phyloP scores from a whole-genome alignment of 192 early-diverging fungal species.

The Lobulomyces angularis region DNA sequence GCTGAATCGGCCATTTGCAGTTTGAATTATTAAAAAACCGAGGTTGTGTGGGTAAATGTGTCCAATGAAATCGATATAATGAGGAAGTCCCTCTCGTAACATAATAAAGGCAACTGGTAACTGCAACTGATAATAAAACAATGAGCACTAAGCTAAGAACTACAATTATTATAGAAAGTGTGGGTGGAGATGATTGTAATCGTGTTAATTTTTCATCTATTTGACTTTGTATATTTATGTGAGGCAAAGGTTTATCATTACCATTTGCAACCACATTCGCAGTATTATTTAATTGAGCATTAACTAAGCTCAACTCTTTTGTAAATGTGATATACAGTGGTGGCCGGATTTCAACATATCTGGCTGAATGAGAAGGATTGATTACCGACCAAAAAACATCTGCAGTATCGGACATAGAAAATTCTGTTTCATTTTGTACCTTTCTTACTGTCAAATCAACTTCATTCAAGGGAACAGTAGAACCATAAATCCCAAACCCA shows the following conservation, averaged over 20 bases:
- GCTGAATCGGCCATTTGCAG: no score
- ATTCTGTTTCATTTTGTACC: conserved; percentile 6
- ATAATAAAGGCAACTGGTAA: no score
- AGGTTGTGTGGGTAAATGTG: no score
- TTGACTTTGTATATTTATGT: background rate
- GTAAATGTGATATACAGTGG: conserved; percentile 15
- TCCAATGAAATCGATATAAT: no score
- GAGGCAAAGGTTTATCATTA: conserved; percentile 1
- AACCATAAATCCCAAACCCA: no score
- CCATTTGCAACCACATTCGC: background rate
- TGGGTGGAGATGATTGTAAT: conserved; percentile 7
- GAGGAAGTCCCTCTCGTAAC: no score
- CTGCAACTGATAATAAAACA: no score
- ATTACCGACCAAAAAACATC: conserved; percentile 36
- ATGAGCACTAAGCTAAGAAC: conserved; percentile 6
- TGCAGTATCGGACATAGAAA: conserved; percentile 19
- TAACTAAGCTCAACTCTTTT: no score
- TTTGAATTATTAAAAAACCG: no score
- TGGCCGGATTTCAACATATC: conserved; percentile 37
- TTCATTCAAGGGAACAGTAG: no score
- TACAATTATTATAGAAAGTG: conserved; percentile 3
- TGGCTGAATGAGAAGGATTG: conserved; percentile 28
- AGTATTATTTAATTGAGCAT: no score
- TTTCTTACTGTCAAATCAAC: background rate
- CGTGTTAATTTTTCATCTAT: conserved; percentile 2